phyloP scores from a whole-genome alignment of 2,329 filamentous ascomycete species.

The Colletotrichum abscissum region DNA sequence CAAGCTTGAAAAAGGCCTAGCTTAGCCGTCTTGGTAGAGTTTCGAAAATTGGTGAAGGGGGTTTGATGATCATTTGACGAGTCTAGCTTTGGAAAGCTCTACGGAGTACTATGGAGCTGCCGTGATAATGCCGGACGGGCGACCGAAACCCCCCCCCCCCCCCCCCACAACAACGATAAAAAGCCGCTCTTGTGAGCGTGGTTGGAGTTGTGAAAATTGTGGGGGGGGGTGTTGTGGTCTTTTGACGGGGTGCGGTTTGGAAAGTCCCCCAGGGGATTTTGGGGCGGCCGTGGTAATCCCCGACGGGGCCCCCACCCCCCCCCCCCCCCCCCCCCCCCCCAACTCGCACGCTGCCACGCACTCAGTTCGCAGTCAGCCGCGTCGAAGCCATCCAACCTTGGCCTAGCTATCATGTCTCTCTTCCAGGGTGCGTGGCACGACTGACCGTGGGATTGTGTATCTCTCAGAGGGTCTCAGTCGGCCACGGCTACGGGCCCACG shows the following conservation, averaged over 20 bases:
- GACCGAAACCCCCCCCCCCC: neutral
- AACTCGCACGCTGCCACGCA: slow-evolving; percentile 10
- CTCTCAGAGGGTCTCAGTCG: too few species aligned
- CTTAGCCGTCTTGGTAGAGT: neutral
- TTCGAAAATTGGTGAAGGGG: neutral
- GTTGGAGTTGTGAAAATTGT: too few species aligned
- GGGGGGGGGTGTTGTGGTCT: too few species aligned
- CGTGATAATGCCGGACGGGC: slow-evolving; percentile 5
- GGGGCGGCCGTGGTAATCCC: too few species aligned
- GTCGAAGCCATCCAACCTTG: neutral
- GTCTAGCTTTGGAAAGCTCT: neutral
- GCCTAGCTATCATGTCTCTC: neutral
- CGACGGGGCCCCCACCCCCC: too few species aligned
- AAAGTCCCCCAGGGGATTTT: too few species aligned
- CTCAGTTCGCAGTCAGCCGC: neutral
- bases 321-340: neutral
- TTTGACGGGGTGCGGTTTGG: too few species aligned
- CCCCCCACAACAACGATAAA: too few species aligned
- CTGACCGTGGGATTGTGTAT: too few species aligned
- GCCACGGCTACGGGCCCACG: neutral
- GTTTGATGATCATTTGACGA: neutral
- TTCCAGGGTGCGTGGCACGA: too few species aligned
- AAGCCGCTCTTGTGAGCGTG: too few species aligned
- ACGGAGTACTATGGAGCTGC: neutral
- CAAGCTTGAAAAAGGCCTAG: neutral